Evolutionary conservation across 768 basidiomycete species (phyloP).

Genomic region (Peribolospora kevripleyi): DNA sequence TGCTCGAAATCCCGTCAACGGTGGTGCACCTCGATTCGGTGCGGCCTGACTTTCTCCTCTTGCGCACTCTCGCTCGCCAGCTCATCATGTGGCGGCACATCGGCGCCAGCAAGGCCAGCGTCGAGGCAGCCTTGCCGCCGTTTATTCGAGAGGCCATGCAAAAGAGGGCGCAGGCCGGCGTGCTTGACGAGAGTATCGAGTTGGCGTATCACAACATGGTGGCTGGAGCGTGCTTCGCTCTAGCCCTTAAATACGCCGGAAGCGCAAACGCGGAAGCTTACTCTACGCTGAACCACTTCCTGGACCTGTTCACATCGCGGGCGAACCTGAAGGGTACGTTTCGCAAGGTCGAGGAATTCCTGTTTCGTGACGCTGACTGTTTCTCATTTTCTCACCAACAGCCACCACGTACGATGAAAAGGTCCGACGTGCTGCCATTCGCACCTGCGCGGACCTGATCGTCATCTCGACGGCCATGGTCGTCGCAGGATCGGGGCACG

Average conservation of each 20-base stretch:
- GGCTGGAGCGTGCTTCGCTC: constrained; percentile 70
- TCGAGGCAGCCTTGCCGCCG: constrained; percentile 36
- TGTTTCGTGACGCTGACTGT: background rate
- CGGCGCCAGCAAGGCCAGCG: constrained; percentile 27
- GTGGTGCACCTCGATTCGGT: constrained; percentile 54
- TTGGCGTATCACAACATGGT: constrained; percentile 78
- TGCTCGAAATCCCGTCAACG: constrained; percentile 60
- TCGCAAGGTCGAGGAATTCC: background rate
- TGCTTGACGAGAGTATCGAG: constrained; percentile 25
- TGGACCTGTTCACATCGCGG: constrained; percentile 49
- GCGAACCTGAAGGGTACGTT: constrained; percentile 42
- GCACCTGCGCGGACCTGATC: constrained; percentile 69
- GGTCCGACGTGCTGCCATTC: constrained; percentile 62
- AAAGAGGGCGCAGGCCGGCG: constrained; percentile 21
- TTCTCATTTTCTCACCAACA: constrained; percentile 15
- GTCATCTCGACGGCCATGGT: constrained; percentile 70
- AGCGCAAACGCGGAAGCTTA: constrained; percentile 80
- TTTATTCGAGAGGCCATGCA: constrained; percentile 40
- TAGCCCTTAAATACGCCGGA: constrained; percentile 81
- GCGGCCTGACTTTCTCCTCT: constrained; percentile 62
- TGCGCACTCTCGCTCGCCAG: constrained; percentile 49
- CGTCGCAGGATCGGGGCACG: constrained; percentile 92
- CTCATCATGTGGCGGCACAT: constrained; percentile 75
- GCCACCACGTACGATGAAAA: constrained; percentile 62
- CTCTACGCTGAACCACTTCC: constrained; percentile 50